These are phyloP conservation scores for Dioscorea zingiberensis DNA, from an alignment of 106 monocot genomes.

Conservation along the genomic window DNA sequence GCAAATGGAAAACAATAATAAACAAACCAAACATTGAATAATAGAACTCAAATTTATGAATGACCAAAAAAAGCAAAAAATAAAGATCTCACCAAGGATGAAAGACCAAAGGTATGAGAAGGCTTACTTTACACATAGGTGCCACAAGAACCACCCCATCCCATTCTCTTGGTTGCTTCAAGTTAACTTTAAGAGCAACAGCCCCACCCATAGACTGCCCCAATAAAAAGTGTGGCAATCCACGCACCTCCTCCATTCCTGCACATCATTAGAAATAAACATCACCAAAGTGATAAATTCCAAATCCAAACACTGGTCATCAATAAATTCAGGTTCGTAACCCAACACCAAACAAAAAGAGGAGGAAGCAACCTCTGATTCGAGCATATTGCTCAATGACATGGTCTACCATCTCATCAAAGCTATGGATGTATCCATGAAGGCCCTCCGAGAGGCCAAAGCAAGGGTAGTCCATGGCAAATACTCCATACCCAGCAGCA, in stretches of 20 bases:
- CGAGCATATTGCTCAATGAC: slow-evolving; percentile 74
- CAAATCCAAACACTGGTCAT: neutral
- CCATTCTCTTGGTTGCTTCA: slow-evolving; percentile 76
- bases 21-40: neutral
- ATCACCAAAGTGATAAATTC: neutral
- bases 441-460: slow-evolving; percentile 87
- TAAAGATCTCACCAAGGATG: neutral
- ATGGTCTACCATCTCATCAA: slow-evolving; percentile 86
- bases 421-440: slow-evolving; percentile 87
- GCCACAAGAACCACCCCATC: slow-evolving; percentile 91
- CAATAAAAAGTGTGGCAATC: slow-evolving; percentile 62
- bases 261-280: slow-evolving; percentile 5
- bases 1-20: neutral
- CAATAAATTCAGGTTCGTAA: neutral
- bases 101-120: neutral
- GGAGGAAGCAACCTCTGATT: slow-evolving; percentile 47
- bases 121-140: slow-evolving; percentile 91
- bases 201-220: slow-evolving; percentile 99
- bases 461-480: slow-evolving; percentile 95
- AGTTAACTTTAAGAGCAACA: slow-evolving; percentile 80
- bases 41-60: neutral
- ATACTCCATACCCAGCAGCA: slow-evolving; percentile 70
- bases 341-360: too few relatives aligned
- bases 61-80: too few relatives aligned
- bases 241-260: slow-evolving; percentile 55